Evolutionary conservation across 352 stramenopile species (phyloP).

Genomic region (Thalassiosira livingstoniorum): DNA sequence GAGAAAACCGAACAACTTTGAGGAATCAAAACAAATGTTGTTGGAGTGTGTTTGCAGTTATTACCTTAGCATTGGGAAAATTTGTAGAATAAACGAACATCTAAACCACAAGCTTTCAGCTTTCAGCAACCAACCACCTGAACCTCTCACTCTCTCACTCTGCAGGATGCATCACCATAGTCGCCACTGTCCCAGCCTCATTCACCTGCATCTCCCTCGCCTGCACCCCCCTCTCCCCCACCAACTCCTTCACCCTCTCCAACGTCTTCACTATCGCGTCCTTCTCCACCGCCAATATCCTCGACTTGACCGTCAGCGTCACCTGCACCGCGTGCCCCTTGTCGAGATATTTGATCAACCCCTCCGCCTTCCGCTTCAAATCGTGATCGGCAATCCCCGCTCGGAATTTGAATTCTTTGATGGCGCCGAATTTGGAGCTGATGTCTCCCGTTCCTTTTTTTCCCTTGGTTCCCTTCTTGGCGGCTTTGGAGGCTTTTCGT

Average conservation of each 20-base stretch:
- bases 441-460: slow-evolving; percentile 35
- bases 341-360: slow-evolving; percentile 66
- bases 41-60: too few relatives aligned
- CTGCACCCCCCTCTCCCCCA: slow-evolving; percentile 66
- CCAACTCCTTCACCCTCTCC: slow-evolving; percentile 63
- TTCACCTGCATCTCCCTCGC: slow-evolving; percentile 58
- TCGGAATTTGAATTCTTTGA: slow-evolving; percentile 76
- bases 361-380: slow-evolving; percentile 68
- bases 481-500: slow-evolving; percentile 48
- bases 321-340: slow-evolving; percentile 74
- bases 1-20: too few relatives aligned
- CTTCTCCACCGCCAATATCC: slow-evolving; percentile 57
- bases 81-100: too few relatives aligned
- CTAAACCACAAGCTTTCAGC: too few relatives aligned
- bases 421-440: slow-evolving; percentile 39
- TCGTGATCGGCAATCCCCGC: slow-evolving; percentile 77
- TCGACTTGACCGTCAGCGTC: slow-evolving; percentile 63
- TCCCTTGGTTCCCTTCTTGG: slow-evolving; percentile 26
- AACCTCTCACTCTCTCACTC: too few relatives aligned
- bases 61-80: too few relatives aligned
- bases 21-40: too few relatives aligned
- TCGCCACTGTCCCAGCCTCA: too few relatives aligned
- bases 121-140: too few relatives aligned
- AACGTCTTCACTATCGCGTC: slow-evolving; percentile 67
- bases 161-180: too few relatives aligned